A percentile compares a stretch with the other conserved stretches of the same genome.
These are phyloP conservation scores for Meira nashicola DNA, from an alignment of 1,284 basidiomycete species.

Conservation along the genomic window DNA sequence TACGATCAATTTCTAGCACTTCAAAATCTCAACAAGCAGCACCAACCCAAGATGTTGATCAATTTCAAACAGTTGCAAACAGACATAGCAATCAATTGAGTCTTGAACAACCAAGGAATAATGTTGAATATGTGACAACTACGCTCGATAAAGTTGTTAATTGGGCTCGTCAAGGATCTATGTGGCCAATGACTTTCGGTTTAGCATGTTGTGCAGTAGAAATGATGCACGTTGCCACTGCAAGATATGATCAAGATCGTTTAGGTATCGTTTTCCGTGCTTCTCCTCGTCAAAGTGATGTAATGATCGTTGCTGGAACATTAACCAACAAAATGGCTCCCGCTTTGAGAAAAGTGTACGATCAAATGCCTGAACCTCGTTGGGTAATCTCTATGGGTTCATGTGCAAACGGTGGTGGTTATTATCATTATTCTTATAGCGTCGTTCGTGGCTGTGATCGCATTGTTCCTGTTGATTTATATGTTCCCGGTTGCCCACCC, in stretches of 20 bases:
- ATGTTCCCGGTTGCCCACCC: constrained; percentile 74
- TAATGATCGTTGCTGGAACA: constrained; percentile 99
- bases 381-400: constrained; percentile 86
- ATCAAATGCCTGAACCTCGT: constrained; percentile 52
- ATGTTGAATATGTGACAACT: constrained; percentile 91
- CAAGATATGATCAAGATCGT: constrained; percentile 97
- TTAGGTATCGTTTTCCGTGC: constrained; percentile 97
- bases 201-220: constrained; percentile 98
- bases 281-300: constrained; percentile 91
- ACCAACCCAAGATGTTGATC: no score
- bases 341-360: constrained; percentile 40
- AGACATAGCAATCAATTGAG: constrained; percentile 56
- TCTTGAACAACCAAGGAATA: constrained; percentile 81
- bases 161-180: constrained; percentile 94
- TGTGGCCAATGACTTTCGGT: constrained; percentile 99
- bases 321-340: constrained; percentile 97
- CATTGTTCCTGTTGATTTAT: constrained; percentile 93
- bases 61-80: constrained; percentile 49
- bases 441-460: constrained; percentile 99
- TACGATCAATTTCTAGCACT: no score
- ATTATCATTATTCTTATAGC: constrained; percentile 81
- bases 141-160: constrained; percentile 95
- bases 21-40: no score
- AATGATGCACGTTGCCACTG: constrained; percentile 85
- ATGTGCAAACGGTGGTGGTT: constrained; percentile 96